These are phyloP conservation scores for Cynara cardunculus DNA, from an alignment of 129 eudicot genomes.

Conservation along the genomic window DNA sequence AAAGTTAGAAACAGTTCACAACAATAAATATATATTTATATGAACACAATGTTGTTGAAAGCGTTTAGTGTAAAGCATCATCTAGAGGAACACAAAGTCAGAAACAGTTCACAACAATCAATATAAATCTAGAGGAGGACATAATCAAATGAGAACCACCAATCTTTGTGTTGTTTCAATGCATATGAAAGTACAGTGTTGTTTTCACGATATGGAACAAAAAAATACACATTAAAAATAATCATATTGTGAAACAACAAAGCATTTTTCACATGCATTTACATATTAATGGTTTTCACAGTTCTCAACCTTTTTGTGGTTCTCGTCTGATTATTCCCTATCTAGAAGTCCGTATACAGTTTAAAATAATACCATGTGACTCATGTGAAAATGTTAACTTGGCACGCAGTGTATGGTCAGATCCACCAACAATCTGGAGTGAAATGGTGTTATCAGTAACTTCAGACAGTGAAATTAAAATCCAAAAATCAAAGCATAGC, in stretches of 20 bases:
- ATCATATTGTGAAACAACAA: background rate
- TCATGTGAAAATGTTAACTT: constrained; percentile 92
- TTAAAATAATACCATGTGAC: constrained; percentile 60
- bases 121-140: background rate
- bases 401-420: constrained; percentile 95
- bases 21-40: background rate
- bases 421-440: constrained; percentile 89
- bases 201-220: background rate
- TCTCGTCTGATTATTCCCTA: background rate
- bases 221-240: background rate
- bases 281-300: background rate
- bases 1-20: background rate
- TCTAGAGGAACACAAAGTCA: no score
- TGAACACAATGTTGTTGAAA: background rate
- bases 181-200: background rate
- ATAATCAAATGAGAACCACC: background rate
- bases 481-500: background rate
- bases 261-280: background rate
- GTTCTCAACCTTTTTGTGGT: background rate
- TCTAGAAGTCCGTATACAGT: background rate
- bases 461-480: constrained; percentile 1
- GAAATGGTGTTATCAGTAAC: constrained; percentile 24
- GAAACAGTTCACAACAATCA: no score
- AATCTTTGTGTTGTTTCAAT: background rate
- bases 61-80: background rate